These are phyloP conservation scores for Dendrocalamus sinicus DNA, from an alignment of 176 grass and related monocot genomes.

Conservation along the genomic window DNA sequence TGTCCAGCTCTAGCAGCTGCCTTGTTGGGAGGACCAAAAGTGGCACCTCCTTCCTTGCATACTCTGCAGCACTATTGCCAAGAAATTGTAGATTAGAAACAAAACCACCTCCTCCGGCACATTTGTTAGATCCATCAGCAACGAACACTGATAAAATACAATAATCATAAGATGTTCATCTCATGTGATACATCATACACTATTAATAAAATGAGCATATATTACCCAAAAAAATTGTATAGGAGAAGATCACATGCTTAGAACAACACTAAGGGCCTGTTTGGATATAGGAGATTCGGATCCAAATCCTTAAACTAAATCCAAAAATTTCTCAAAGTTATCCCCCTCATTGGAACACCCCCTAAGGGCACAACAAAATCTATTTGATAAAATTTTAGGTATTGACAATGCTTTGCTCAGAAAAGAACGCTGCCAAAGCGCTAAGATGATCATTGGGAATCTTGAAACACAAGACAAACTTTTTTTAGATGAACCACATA, in stretches of 20 bases:
- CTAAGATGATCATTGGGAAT: background rate
- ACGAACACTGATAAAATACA: background rate
- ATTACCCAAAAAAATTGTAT: background rate
- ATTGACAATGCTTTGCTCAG: background rate
- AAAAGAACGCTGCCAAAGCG: slow-evolving; percentile 10
- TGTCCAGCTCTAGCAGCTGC: slow-evolving; percentile 77
- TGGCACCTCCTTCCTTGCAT: slow-evolving; percentile 81
- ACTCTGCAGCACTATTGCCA: slow-evolving; percentile 81
- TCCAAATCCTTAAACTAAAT: background rate
- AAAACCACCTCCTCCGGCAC: background rate
- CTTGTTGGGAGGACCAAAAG: slow-evolving; percentile 73
- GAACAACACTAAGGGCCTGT: slow-evolving; percentile 7
- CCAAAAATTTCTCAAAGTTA: background rate
- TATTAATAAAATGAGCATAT: background rate
- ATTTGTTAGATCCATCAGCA: background rate
- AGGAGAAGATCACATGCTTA: background rate
- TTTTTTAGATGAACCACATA: background rate
- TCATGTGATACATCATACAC: slow-evolving; percentile 5
- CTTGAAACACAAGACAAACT: slow-evolving; percentile 10
- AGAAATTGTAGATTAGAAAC: slow-evolving; percentile 47
- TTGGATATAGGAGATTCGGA: background rate
- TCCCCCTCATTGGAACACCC: background rate
- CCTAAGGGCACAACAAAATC: background rate
- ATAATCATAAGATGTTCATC: background rate
- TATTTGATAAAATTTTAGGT: background rate